Conservation (phyloP, 2,329 filamentous ascomycete species). For the Xylaria sp. region DNA sequence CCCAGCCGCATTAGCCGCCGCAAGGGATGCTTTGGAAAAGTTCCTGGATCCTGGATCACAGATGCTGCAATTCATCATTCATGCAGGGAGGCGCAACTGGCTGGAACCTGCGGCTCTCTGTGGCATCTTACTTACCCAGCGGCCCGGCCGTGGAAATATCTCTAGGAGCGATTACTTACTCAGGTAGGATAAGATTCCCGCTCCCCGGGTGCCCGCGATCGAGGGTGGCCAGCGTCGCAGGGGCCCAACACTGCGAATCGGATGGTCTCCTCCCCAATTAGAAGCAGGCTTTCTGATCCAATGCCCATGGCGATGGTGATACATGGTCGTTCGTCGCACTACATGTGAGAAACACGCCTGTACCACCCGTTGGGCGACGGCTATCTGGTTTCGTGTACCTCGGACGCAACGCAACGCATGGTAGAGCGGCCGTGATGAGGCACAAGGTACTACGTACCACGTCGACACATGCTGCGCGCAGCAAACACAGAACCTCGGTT, state of each 20-base stretch:
- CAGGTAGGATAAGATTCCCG: conserved; percentile 4
- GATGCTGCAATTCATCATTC: conserved; percentile 24
- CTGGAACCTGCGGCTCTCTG: conserved; percentile 26
- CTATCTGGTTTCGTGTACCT: conserved; percentile 38
- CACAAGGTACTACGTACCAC: conserved; percentile 32
- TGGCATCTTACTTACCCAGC: conserved; percentile 5
- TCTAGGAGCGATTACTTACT: background rate
- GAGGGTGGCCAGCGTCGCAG: conserved; percentile 4
- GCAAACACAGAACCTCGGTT: conserved; percentile 38
- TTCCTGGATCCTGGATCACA: conserved; percentile 26
- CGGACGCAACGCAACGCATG: conserved; percentile 24
- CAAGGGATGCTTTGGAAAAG: conserved; percentile 21
- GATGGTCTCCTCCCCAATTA: conserved; percentile 31
- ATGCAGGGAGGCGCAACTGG: conserved; percentile 22
- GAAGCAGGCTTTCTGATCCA: conserved; percentile 33
- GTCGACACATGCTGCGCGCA: conserved; percentile 26
- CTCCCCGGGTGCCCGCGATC: conserved; percentile 2
- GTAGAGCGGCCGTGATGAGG: conserved; percentile 31
- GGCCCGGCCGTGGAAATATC: background rate
- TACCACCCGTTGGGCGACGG: conserved; percentile 33
- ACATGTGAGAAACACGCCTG: conserved; percentile 36
- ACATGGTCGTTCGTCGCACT: conserved; percentile 40
- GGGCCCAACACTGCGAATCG: conserved; percentile 32
- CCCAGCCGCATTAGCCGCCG: conserved; percentile 28
- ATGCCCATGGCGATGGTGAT: conserved; percentile 32